Conservation (phyloP, 2,329 filamentous ascomycete genomes). For the Remersonia thermophila region DNA sequence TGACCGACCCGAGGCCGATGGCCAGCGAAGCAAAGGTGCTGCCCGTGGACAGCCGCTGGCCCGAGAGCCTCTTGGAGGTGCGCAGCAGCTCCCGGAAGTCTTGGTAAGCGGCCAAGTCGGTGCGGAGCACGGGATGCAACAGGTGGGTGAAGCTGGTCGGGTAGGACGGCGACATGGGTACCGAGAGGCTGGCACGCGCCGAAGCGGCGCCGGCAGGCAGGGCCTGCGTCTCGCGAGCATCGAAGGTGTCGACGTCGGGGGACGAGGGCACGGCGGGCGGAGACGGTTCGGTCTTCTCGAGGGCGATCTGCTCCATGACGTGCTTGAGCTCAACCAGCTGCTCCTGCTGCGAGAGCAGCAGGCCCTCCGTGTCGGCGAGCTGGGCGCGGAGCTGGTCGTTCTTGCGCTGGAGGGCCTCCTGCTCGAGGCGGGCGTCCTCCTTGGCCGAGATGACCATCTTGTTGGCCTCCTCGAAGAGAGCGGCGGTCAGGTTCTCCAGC, state of each 20-base stretch:
- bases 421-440: slow-evolving; percentile 75
- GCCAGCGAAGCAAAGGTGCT: slow-evolving; percentile 26
- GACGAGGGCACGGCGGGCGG: slow-evolving; percentile 71
- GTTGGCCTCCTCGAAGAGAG: slow-evolving; percentile 96
- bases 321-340: slow-evolving; percentile 83
- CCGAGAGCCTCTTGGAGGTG: slow-evolving; percentile 47
- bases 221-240: slow-evolving; percentile 31
- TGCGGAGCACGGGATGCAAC: slow-evolving; percentile 70
- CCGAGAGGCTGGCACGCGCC: slow-evolving; percentile 27
- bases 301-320: slow-evolving; percentile 78
- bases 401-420: slow-evolving; percentile 67
- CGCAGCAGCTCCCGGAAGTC: slow-evolving; percentile 73
- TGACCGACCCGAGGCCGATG: slow-evolving; percentile 24
- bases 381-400: slow-evolving; percentile 82
- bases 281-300: slow-evolving; percentile 59
- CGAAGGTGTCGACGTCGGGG: slow-evolving; percentile 60
- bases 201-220: slow-evolving; percentile 23
- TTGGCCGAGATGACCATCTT: slow-evolving; percentile 93
- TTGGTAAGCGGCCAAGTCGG: slow-evolving; percentile 66
- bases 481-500: slow-evolving; percentile 77
- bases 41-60: slow-evolving; percentile 54
- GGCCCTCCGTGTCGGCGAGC: slow-evolving; percentile 70
- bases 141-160: slow-evolving; percentile 70
- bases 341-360: slow-evolving; percentile 84
- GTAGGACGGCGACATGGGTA: slow-evolving; percentile 39